Conservation (phyloP, 495 filamentous ascomycete genomes). For the Lichina pygmaea region DNA sequence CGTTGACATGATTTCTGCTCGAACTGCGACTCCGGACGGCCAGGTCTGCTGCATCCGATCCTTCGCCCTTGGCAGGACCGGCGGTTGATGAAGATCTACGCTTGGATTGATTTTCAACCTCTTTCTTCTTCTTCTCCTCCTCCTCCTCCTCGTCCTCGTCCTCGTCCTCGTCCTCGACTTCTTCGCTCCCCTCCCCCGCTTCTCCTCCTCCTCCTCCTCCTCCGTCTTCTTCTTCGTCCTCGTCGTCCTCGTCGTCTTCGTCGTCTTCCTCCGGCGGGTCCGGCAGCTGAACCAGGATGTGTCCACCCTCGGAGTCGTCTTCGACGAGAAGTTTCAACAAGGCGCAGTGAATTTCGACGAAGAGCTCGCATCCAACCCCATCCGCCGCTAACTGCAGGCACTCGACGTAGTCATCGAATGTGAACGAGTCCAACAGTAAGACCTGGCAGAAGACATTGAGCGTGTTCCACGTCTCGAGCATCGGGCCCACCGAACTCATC, state of each 20-base stretch:
- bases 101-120: no score
- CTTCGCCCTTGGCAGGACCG: constrained; percentile 13
- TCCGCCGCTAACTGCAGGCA: constrained; percentile 56
- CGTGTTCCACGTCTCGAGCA: constrained; percentile 85
- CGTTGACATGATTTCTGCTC: neutral
- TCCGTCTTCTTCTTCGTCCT: constrained; percentile 15
- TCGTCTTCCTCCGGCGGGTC: constrained; percentile 44
- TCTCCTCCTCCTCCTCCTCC: constrained; percentile 8
- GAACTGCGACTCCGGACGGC: neutral
- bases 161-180: no score
- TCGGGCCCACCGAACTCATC: constrained; percentile 51
- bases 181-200: no score
- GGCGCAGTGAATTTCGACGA: constrained; percentile 77
- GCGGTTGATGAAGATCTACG: no score
- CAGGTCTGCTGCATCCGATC: neutral
- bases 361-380: constrained; percentile 60
- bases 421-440: constrained; percentile 83
- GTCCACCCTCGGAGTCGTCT: constrained; percentile 44
- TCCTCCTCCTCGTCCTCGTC: neutral
- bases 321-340: constrained; percentile 70
- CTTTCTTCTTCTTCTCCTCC: no score
- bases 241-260: constrained; percentile 18
- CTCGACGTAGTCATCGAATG: constrained; percentile 86
- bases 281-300: constrained; percentile 51
- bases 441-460: constrained; percentile 90